phyloP scores from a whole-genome alignment of 768 basidiomycete species.

The Lactifluus piperatus region DNA sequence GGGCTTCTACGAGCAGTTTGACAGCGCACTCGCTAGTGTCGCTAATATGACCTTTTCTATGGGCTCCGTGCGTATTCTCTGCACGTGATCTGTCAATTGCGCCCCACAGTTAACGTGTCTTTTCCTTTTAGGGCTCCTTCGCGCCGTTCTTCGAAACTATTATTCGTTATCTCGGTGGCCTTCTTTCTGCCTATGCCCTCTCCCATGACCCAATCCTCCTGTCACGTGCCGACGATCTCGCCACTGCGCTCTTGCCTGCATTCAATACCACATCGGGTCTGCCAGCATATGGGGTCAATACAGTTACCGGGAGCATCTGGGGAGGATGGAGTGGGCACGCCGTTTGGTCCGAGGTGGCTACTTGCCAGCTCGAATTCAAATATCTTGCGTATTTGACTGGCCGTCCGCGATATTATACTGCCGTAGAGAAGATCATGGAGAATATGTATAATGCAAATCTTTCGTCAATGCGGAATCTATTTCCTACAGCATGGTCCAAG shows the following conservation, averaged over 20 bases:
- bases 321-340: conserved; percentile 29
- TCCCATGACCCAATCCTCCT: conserved; percentile 55
- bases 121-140: conserved; percentile 23
- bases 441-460: conserved; percentile 38
- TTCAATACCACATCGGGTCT: conserved; percentile 67
- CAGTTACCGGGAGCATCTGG: conserved; percentile 34
- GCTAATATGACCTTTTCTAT: conserved; percentile 41
- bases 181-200: conserved; percentile 62
- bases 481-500: conserved; percentile 48
- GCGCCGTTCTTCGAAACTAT: conserved; percentile 79
- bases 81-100: neutral
- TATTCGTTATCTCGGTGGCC: conserved; percentile 88
- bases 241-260: conserved; percentile 55
- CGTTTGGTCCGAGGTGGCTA: conserved; percentile 66
- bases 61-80: conserved; percentile 28
- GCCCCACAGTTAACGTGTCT: neutral
- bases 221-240: conserved; percentile 70
- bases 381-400: conserved; percentile 81
- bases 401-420: conserved; percentile 47
- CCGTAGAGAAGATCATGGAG: conserved; percentile 46
- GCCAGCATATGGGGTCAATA: conserved; percentile 63
- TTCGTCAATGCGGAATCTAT: conserved; percentile 42
- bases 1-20: conserved; percentile 64
- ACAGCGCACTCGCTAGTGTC: conserved; percentile 49
- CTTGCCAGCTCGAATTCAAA: conserved; percentile 78